Base-by-base conservation (phyloP, 2,329 filamentous ascomycete species). In the Aspergillus japonicus region DNA sequence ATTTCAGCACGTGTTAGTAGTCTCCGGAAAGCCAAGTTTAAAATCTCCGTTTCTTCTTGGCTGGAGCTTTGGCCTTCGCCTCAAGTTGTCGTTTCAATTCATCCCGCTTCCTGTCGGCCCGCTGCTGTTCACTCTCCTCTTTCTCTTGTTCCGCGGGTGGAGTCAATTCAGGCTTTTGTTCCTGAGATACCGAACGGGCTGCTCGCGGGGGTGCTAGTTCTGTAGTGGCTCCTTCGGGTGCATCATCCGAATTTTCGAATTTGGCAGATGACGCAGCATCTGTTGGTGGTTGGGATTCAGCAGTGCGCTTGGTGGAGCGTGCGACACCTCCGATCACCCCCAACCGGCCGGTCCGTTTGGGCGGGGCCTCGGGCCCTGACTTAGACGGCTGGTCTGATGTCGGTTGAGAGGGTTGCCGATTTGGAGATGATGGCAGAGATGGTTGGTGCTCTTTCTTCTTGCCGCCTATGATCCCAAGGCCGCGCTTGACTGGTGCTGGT, bases 21-120 rank as follows among this genome's bases (percentile, higher is more conserved):
- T 29, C 26, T 12, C 11, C n/a, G n/a, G 33, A 58, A 10, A 33
- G 26, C 42, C 10, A 51, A 47, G 10, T 10, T 76, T 69, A 86
- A 62, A 86, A 86, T 60, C 76, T 83, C 58, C 83, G 72, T 69
- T 82, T 85, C 77, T 86, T 87, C 77, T 83, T 87, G 19, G 70
- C 76, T 10, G 80, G 78, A 55, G 77, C 80, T 64, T 82, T 83
- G 29, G 80, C 78, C 66, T 82, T 83, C 57, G 73, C 75, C 55
- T 81, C 81, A 16, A 85, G 66, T 47, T 81, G 75, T 19, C 81
- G 76, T 68, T 86, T 87, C 61, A 88, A 68, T 67, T 85, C 82
- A 53, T 82, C 78, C 12, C 85, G 76, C 64, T 81, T 86, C 56
- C 80, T 76, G 62, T 85, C 76, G 3, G 84, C 84, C 56, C 78